These are phyloP conservation scores for Saccharum officinarum DNA, from an alignment of 176 grass and related monocot genomes.

Conservation along the genomic window DNA sequence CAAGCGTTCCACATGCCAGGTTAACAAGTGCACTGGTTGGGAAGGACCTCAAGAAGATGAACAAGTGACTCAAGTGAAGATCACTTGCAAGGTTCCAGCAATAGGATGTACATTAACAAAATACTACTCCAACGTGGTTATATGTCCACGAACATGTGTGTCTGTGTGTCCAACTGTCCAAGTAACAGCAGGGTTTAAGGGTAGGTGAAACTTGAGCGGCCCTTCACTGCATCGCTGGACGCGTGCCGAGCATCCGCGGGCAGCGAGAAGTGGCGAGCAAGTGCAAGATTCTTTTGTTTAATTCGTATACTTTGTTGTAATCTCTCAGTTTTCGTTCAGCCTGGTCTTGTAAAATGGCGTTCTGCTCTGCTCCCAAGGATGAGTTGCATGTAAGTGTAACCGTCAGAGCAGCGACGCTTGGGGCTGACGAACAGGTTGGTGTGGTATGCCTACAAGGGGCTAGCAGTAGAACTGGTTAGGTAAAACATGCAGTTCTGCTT, in stretches of 20 bases:
- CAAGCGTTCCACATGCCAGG: conserved; percentile 34
- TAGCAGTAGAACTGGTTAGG: background rate
- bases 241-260: conserved; percentile 26
- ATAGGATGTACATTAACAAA: conserved; percentile 45
- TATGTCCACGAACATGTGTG: background rate
- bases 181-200: conserved; percentile 21
- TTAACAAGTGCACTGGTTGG: background rate
- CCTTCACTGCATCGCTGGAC: conserved; percentile 36
- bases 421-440: background rate
- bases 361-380: background rate
- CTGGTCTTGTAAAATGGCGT: background rate
- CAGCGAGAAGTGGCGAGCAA: conserved; percentile 51
- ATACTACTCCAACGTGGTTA: background rate
- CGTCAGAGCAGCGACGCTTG: background rate
- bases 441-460: background rate
- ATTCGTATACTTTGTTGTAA: conserved; percentile 52
- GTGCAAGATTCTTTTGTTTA: conserved; percentile 51
- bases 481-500: conserved; percentile 3
- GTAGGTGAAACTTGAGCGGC: conserved; percentile 46
- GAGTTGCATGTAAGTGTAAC: conserved; percentile 31
- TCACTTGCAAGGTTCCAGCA: background rate
- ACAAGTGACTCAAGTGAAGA: background rate
- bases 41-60: background rate
- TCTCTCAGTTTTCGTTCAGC: background rate
- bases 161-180: background rate